Conservation (phyloP, 495 filamentous ascomycete genomes). For the Podospora anserina region DNA sequence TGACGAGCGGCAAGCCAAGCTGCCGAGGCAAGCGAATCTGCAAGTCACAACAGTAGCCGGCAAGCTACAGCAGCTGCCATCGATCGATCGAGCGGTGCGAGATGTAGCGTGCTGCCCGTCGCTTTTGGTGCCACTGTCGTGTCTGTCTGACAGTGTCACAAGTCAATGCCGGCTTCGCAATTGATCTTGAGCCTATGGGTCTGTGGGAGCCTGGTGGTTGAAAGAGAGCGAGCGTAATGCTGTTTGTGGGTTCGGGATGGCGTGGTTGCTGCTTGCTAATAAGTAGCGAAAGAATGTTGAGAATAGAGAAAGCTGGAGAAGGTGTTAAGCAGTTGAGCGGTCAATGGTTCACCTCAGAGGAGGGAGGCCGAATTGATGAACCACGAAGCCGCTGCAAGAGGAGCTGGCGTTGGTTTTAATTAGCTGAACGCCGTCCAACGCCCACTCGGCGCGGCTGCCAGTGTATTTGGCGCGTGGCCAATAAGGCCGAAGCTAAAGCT, state of each 20-base stretch:
- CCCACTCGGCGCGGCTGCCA: constrained; percentile 3
- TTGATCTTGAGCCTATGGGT: not conserved
- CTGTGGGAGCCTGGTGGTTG: not conserved
- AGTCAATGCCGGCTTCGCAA: not conserved
- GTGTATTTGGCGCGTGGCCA: not conserved
- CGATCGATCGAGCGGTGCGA: constrained; percentile 1
- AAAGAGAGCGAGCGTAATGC: not conserved
- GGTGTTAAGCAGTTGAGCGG: not conserved
- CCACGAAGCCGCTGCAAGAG: not conserved
- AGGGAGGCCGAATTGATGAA: not conserved
- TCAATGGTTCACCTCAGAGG: not conserved
- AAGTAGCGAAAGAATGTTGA: not conserved
- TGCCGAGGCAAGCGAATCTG: not conserved
- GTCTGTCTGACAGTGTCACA: not conserved
- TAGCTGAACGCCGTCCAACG: constrained; percentile 4
- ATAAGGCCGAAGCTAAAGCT: not conserved
- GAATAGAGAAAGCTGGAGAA: not conserved
- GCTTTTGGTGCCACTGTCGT: not conserved
- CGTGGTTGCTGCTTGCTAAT: not conserved
- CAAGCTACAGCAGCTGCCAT: constrained; percentile 1
- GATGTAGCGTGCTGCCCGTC: not conserved
- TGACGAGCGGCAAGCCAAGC: not conserved
- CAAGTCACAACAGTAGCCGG: not conserved
- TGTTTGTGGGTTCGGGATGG: not conserved
- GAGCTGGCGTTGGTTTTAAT: constrained; percentile 3